Conservation (phyloP, 129 eudicot species). For the Scalesia atractyloides region DNA sequence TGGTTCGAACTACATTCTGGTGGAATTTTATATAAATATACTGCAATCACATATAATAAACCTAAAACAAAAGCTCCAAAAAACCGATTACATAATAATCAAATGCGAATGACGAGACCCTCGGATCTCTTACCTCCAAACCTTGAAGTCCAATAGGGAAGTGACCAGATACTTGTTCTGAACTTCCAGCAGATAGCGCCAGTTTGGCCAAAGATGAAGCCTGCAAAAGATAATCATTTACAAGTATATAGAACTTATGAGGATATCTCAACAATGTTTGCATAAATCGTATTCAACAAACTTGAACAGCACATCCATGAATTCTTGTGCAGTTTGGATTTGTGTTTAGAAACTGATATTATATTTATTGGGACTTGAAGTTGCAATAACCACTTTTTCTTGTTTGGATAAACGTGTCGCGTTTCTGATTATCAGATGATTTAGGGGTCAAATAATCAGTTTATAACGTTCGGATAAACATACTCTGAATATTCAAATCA, state of each 20-base stretch:
- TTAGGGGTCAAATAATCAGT: neutral
- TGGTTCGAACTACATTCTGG: neutral
- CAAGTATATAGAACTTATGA: neutral
- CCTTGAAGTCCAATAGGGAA: conserved; percentile 60
- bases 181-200: conserved; percentile 59
- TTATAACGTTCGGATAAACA: neutral
- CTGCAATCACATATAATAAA: neutral
- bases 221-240: conserved; percentile 44
- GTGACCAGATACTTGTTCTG: conserved; percentile 49
- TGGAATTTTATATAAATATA: neutral
- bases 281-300: neutral
- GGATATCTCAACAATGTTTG: neutral
- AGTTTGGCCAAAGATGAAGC: conserved; percentile 87
- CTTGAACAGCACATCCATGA: conserved; percentile 5
- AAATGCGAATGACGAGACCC: neutral
- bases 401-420: neutral
- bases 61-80: neutral
- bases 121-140: conserved; percentile 60
- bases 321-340: neutral
- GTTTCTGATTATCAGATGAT: neutral
- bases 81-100: neutral
- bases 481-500: neutral
- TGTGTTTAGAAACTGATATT: neutral
- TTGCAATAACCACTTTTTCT: neutral
- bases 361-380: neutral